Conservation (phyloP, 1,284 basidiomycete species). For the Hortiboletus rubellus region DNA sequence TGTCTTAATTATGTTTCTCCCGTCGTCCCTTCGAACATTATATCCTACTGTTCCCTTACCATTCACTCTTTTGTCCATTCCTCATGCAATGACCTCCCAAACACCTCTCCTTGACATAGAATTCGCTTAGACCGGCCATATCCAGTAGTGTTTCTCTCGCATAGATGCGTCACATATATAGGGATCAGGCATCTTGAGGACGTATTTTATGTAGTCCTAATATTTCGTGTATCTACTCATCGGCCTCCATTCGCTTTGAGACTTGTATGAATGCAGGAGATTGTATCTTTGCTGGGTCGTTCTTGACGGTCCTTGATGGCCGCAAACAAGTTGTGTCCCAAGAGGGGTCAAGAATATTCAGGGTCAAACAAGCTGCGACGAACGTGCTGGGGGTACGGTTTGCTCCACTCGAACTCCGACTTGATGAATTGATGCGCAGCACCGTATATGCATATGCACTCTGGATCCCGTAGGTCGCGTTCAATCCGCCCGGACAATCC, state of each 20-base stretch:
- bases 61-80: conserved; percentile 2
- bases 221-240: conserved; percentile 33
- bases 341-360: neutral
- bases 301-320: neutral
- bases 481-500: conserved; percentile 23
- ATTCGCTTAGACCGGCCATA: conserved; percentile 21
- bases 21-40: conserved; percentile 8
- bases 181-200: conserved; percentile 39
- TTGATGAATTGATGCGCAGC: conserved; percentile 1
- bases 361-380: neutral
- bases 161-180: conserved; percentile 36
- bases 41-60: conserved; percentile 21
- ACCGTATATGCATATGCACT: conserved; percentile 13
- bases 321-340: neutral
- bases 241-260: conserved; percentile 6
- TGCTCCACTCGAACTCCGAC: conserved; percentile 19
- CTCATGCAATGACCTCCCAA: conserved; percentile 12
- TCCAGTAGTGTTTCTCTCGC: conserved; percentile 16
- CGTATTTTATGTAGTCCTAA: conserved; percentile 40
- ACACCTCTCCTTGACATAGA: conserved; percentile 23
- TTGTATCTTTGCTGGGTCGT: conserved; percentile 12
- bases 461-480: neutral
- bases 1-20: conserved; percentile 11
- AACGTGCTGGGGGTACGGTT: neutral
- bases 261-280: conserved; percentile 24